phyloP scores from a whole-genome alignment of 2,329 filamentous ascomycete species.

The Albophoma yamanashiensis region DNA sequence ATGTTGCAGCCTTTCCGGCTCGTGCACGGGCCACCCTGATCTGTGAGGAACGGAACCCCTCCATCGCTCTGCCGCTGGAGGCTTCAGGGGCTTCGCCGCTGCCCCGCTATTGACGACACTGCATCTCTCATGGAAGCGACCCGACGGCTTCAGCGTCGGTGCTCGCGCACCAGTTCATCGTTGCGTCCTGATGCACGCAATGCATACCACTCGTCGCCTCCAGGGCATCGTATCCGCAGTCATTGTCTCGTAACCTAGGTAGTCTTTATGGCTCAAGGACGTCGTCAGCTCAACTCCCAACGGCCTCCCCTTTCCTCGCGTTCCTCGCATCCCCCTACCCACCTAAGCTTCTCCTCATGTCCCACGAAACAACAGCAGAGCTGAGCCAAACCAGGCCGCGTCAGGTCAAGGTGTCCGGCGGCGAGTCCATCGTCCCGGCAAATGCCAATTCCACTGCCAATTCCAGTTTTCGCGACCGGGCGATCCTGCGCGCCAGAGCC shows the following conservation, averaged over 20 bases:
- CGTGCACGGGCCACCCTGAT: neutral
- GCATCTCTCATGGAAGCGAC: neutral
- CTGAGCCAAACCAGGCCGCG: no score
- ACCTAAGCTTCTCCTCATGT: neutral
- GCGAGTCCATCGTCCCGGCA: neutral
- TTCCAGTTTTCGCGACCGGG: neutral
- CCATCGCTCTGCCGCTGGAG: neutral
- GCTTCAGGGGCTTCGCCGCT: neutral
- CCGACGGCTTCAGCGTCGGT: no score
- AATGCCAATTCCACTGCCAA: neutral
- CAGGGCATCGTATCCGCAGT: neutral
- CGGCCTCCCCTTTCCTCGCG: neutral
- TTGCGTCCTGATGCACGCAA: neutral
- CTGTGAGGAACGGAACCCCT: neutral
- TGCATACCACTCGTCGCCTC: neutral
- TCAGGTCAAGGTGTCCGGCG: neutral
- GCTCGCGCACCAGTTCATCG: no score
- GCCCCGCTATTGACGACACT: neutral
- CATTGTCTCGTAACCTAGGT: neutral
- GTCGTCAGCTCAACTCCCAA: neutral
- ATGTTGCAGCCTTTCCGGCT: conserved; percentile 32
- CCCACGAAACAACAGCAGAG: neutral
- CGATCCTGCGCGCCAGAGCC: neutral
- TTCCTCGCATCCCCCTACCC: neutral
- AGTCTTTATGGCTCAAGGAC: neutral